Base-by-base conservation (phyloP, 176 grass and related monocot species). In the Miscanthus lutarioriparius region DNA sequence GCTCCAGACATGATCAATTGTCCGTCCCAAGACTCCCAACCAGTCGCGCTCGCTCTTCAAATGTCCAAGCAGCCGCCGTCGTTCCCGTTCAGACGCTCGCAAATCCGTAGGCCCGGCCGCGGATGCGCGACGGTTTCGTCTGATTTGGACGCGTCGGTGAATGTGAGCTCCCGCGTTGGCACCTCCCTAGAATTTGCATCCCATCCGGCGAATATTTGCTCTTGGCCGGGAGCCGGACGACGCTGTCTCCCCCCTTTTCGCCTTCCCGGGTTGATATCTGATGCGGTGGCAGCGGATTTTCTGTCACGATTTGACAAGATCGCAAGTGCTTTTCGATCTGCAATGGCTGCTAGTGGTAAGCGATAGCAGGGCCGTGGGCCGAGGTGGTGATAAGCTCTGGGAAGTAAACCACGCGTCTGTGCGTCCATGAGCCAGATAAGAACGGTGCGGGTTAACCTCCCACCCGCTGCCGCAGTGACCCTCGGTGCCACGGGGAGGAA, bases 361-460 rank as follows among this genome's bases (percentile, higher is more conserved):
- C 47, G 16, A 20, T 11, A 11, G 17, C 22, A 22, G 32, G 8
- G 16, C 3, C 10, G 7, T n/a, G n/a, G n/a, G n/a, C n/a, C n/a
- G n/a, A 33, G 13, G 40, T 28, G 48, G 0, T 51, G 83, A 82
- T 82, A 37, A 77, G 78, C 19, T 53, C 82, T 14, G 8, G 33
- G 32, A 53, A 14, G 39, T 51, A 62, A 2, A 53, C 49, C 49
- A 7, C 4, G 64, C 22, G 3, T 10, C 20, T 17, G 2, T 1
- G 8, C 73, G 47, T 58, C 19, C 62, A n/a, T 40, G 10, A 7
- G 41, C 9, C 49, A 23, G 77, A 85, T 76, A 85, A 76, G 64
- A 85, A 76, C 64, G 63, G 17, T 58, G 48, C 4, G 10, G 7
- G 82, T 75, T 64, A 79, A 64, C 43, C 6, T 70, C 76, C 6